phyloP scores from a whole-genome alignment of 2,329 filamentous ascomycete genomes.

The Ascochyta koolunga region DNA sequence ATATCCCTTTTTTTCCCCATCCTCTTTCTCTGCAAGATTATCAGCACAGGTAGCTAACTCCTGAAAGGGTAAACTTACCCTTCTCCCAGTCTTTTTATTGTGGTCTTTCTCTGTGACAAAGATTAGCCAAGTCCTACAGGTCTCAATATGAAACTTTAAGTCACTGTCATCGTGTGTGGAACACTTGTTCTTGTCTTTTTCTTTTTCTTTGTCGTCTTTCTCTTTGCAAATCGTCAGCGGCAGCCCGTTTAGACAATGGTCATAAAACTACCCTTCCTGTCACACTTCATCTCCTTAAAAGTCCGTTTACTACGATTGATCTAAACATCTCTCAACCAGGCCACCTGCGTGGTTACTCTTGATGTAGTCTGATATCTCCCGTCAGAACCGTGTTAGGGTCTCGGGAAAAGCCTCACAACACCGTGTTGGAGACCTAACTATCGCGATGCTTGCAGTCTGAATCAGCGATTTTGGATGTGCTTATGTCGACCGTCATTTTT shows the following conservation, averaged over 20 bases:
- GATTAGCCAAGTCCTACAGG: not conserved
- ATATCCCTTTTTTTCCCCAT: conserved; percentile 1
- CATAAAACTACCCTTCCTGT: not conserved
- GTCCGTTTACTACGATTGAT: not conserved
- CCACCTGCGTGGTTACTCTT: conserved; percentile 1
- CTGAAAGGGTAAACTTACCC: not conserved
- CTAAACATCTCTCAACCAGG: not conserved
- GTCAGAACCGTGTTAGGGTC: not conserved
- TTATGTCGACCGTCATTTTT: not conserved
- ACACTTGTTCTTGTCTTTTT: not conserved
- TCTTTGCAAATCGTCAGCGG: not conserved
- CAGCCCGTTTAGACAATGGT: too few species aligned
- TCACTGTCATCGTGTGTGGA: not conserved
- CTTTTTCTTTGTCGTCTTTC: not conserved
- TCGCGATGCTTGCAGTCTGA: not conserved
- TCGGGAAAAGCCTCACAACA: not conserved
- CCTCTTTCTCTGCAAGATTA: conserved; percentile 4
- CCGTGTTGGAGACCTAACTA: not conserved
- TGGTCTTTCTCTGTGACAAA: not conserved
- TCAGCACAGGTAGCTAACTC: not conserved
- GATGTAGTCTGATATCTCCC: not conserved
- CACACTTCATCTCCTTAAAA: not conserved
- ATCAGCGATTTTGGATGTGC: not conserved
- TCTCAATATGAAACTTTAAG: not conserved
- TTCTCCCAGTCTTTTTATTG: conserved; percentile 1